Evolutionary conservation across 352 stramenopile species (phyloP), one percentile per base, ranked within the genome.

Genomic region (Globisporangium rhizosaccharum): DNA sequence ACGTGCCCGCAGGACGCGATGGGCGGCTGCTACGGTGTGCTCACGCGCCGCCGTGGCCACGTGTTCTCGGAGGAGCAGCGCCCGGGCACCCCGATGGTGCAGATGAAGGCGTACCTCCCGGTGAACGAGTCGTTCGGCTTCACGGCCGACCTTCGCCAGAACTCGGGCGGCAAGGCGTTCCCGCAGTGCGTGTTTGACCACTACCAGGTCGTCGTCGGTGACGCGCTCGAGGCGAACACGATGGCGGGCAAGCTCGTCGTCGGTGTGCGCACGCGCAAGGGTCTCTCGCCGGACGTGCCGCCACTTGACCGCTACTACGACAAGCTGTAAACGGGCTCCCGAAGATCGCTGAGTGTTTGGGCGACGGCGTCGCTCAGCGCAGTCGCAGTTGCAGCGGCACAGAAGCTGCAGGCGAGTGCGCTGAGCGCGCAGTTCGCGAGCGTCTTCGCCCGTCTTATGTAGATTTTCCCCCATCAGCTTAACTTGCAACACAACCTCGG

Each of bases 111-210:
- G 44, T 99, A 99, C 89, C 75, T 99, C 71, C 97, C 97, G 68
- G 97, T 99, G 33, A 98, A 98, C 86, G 97, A 99, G 82, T 99
- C 97, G 53, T 99, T 99, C 75, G 97, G 97, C 66, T 99, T 99
- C 92, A 99, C 96, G 53, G 94, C 92, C 57, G 96, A 98, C 71
- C 83, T 99, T 51, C 95, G 97, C 82, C 96, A 97, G 54, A 90
- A 96, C 79, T 99, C 97, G n/a, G 97, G 96, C 70, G 97, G 97
- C 80, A 99, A 99, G 92, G 97, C 97, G 44, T 99, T 99, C 95
- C 97, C 97, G 48, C 97, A 99, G 79, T 99, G 94, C 70, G 92
- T 97, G 56, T 99, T 99, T 76, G 93, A 99, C 87, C 97, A 99
- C 85, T 99, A 97, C 95, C 92, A 99, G 77, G 76, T 88, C 56